Evolutionary conservation across 2,329 filamentous ascomycete species (phyloP).

Genomic region (Calonectria leucothoes): DNA sequence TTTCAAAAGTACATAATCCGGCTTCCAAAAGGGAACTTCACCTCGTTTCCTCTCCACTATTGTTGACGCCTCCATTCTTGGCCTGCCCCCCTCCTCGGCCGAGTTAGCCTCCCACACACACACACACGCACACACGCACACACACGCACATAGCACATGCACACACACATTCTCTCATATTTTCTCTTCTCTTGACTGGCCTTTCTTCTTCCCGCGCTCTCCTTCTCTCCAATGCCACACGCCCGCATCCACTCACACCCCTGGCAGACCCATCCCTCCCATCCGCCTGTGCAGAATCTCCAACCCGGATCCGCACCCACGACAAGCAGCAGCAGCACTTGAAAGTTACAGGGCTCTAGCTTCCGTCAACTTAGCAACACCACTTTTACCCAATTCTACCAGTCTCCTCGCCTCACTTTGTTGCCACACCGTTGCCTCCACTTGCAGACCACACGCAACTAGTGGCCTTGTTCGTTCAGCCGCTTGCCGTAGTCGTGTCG

Average conservation of each 20-base stretch:
- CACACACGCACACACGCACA: conserved; percentile 2
- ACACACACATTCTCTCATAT: conserved; percentile 16
- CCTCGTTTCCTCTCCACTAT: conserved; percentile 5
- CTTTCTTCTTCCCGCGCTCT: conserved; percentile 24
- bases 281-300: conserved; percentile 24
- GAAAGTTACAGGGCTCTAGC: conserved; percentile 15
- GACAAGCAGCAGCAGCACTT: conserved; percentile 20
- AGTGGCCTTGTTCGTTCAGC: conserved; percentile 34
- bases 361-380: conserved; percentile 20
- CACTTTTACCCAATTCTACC: conserved; percentile 18
- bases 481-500: conserved; percentile 32
- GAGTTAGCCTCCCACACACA: conserved; percentile 18
- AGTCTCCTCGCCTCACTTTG: conserved; percentile 15
- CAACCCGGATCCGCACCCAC: conserved; percentile 18
- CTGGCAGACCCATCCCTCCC: conserved; percentile 22
- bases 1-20: conserved; percentile 3
- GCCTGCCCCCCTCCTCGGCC: conserved; percentile 11
- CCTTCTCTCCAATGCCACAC: conserved; percentile 28
- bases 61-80: conserved; percentile 12
- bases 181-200: conserved; percentile 22
- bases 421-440: conserved; percentile 33
- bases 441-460: conserved; percentile 34
- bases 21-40: background rate
- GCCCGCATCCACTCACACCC: conserved; percentile 25
- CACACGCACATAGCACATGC: conserved; percentile 11